Conservation (phyloP, 2,329 filamentous ascomycete species). For the Colletotrichum musae region DNA sequence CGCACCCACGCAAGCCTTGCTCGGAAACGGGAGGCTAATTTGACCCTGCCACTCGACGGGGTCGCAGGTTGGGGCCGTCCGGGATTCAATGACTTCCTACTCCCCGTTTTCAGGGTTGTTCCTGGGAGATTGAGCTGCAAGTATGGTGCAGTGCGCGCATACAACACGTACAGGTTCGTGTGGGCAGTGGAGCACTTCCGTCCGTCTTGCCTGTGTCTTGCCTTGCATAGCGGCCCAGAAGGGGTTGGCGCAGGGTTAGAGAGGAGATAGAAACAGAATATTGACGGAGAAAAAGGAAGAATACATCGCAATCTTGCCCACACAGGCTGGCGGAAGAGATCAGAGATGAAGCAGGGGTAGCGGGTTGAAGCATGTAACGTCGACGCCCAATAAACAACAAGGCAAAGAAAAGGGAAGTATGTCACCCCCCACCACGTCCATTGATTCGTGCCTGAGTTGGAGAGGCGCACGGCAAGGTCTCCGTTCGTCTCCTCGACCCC, state of each 20-base stretch:
- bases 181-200: constrained; percentile 25
- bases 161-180: constrained; percentile 10
- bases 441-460: constrained; percentile 25
- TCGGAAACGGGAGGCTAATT: constrained; percentile 28
- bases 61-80: constrained; percentile 20
- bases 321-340: constrained; percentile 1
- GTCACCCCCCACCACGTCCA: not conserved
- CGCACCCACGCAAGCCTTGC: constrained; percentile 49
- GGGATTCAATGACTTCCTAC: constrained; percentile 2
- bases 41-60: constrained; percentile 15
- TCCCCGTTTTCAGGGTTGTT: constrained; percentile 29
- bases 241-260: not conserved
- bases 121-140: constrained; percentile 26
- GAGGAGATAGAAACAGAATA: not conserved
- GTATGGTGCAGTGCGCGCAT: constrained; percentile 24
- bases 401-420: constrained; percentile 1
- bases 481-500: constrained; percentile 7
- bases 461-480: constrained; percentile 10
- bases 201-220: constrained; percentile 19
- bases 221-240: constrained; percentile 8
- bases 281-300: not conserved
- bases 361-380: constrained; percentile 7
- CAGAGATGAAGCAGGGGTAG: constrained; percentile 4
- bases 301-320: not conserved
- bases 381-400: not conserved